Base-by-base conservation (phyloP, 116 monocot species). In the Cymodocea nodosa region DNA sequence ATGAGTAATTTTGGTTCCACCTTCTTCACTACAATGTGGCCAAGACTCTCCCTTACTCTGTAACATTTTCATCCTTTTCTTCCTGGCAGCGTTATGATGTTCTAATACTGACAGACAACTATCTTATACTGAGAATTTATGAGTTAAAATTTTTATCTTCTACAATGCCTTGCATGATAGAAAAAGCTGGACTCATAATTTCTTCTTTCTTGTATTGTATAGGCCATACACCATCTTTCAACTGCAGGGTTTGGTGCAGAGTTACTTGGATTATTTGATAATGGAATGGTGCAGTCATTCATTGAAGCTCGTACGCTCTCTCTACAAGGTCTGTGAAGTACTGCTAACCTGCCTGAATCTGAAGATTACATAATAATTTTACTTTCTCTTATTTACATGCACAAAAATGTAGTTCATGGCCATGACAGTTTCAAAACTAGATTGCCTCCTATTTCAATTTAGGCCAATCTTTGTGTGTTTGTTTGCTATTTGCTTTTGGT, bases 161-260 rank as follows among this genome's bases (percentile, higher is more conserved):
- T 16, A 56, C 22, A 56, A 56, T 23, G 22, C 11, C 18, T 18
- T 23, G 17, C 23, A 8, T 18, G 18, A 56, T 8, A 56, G 56
- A 22, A 22, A 56, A 36, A 2, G 60, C 35, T 0, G 15, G 35
- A 60, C 15, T 35, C 35, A 23, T 2, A 44, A 11, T 44, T 30
- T 44, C 44, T 8, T 44, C 44, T 44, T 48, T 63, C 20, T 49
- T 63, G 70, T 23, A 23, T 52, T 66, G 72, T 69, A 40, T 74
- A 89, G 90, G 95, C 87, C 65, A 70, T 90, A 70, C 79, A 77
- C 58, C 70, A 87, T 74, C 64, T 95, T 51, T 95, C 95, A 70
- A 84, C 79, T 70, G 95, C 95, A 52, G 95, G 95, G 19, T 95
- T 95, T 85, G 95, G 95, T 71, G 95, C 95, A 44, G 71, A 85